These are phyloP conservation scores for Stephania yunnanensis DNA, from an alignment of 164 flowering plant genomes.

Conservation along the genomic window DNA sequence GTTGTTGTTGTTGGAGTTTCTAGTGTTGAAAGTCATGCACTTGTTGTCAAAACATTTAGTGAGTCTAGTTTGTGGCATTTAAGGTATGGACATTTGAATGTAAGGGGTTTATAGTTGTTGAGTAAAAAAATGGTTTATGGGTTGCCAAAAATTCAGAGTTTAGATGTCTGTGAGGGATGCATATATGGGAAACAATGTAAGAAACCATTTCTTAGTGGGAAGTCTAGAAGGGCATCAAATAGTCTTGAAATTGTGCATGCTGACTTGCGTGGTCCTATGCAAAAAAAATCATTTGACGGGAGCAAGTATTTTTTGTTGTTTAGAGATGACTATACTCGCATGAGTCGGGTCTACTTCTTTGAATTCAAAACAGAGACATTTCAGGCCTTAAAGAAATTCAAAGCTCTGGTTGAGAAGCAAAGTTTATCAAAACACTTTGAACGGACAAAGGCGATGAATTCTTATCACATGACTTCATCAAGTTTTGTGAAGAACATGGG, in stretches of 20 bases:
- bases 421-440: too few relatives aligned
- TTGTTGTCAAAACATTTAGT: too few relatives aligned
- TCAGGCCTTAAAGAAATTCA: not conserved
- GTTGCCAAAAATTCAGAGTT: not conserved
- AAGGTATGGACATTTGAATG: slow-evolving; percentile 8
- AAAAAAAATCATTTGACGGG: not conserved
- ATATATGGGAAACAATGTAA: slow-evolving; percentile 4
- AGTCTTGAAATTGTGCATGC: not conserved
- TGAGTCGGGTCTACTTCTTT: slow-evolving; percentile 2
- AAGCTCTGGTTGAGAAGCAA: too few relatives aligned
- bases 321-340: not conserved
- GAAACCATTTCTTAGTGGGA: slow-evolving; percentile 2
- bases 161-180: slow-evolving; percentile 8
- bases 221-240: not conserved
- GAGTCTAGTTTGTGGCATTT: too few relatives aligned
- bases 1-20: too few relatives aligned
- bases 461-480: not conserved
- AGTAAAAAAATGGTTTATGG: slow-evolving; percentile 5
- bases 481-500: not conserved
- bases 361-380: not conserved
- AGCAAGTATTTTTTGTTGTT: not conserved
- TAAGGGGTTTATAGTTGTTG: not conserved
- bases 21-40: too few relatives aligned
- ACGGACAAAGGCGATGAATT: not conserved
- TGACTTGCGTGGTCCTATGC: not conserved